Percentiles rank a stretch among this genome's conserved stretches.
Evolutionary conservation across 768 basidiomycete genomes (phyloP).

Genomic region (Phylloporus sp.): DNA sequence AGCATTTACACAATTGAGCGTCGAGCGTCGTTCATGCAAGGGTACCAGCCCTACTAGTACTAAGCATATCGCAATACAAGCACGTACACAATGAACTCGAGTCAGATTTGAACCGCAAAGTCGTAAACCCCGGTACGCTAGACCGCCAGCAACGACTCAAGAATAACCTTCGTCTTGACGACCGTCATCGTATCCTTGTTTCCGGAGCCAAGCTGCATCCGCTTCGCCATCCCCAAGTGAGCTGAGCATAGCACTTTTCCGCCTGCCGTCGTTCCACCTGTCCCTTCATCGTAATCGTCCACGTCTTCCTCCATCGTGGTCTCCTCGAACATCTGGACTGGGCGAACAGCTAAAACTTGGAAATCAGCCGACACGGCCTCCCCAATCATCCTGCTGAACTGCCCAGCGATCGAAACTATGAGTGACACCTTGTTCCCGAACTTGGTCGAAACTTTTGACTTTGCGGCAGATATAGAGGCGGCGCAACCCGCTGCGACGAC

Average conservation of each 20-base stretch:
- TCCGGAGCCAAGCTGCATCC: background rate
- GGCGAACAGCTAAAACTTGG: background rate
- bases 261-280: background rate
- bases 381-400: slow-evolving; percentile 8
- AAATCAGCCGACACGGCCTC: slow-evolving; percentile 8
- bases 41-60: background rate
- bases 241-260: slow-evolving; percentile 12
- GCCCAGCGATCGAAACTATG: slow-evolving; percentile 1
- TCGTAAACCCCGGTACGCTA: background rate
- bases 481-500: slow-evolving; percentile 9
- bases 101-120: background rate
- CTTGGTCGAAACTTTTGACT: background rate
- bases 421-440: slow-evolving; percentile 3
- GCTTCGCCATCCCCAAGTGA: slow-evolving; percentile 13
- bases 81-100: background rate
- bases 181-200: background rate
- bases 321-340: slow-evolving; percentile 1
- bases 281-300: background rate
- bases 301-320: slow-evolving; percentile 10
- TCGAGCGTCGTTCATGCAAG: too few relatives aligned
- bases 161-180: slow-evolving; percentile 10
- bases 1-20: too few relatives aligned
- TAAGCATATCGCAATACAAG: background rate
- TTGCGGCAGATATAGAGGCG: background rate
- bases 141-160: slow-evolving; percentile 8